Conservation (phyloP, 2,329 filamentous ascomycete genomes). For the Fusarium pseudonygamai region DNA sequence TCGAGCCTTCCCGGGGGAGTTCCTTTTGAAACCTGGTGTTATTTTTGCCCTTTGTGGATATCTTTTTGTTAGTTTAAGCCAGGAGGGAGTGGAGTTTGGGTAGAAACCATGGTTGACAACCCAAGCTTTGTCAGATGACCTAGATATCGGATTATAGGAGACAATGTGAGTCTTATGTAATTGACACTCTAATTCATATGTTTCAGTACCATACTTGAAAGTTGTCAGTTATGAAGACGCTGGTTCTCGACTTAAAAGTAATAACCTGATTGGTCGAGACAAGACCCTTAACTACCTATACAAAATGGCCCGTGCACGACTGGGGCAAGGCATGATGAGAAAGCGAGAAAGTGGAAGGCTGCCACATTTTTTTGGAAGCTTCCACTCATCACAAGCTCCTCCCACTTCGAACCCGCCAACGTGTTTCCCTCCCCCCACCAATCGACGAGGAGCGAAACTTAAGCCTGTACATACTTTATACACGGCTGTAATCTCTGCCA, state of each 20-base stretch:
- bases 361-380: slow-evolving; percentile 62
- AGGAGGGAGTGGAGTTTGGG: background rate
- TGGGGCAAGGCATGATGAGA: slow-evolving; percentile 42
- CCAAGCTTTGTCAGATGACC: background rate
- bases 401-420: slow-evolving; percentile 45
- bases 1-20: slow-evolving; percentile 44
- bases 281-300: slow-evolving; percentile 18
- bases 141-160: background rate
- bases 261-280: slow-evolving; percentile 17
- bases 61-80: background rate
- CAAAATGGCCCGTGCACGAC: slow-evolving; percentile 43
- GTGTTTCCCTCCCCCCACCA: slow-evolving; percentile 30
- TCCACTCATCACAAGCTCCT: slow-evolving; percentile 48
- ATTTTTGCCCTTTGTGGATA: background rate
- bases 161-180: background rate
- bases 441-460: slow-evolving; percentile 19
- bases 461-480: slow-evolving; percentile 14
- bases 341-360: slow-evolving; percentile 49
- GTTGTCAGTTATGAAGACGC: background rate
- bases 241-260: slow-evolving; percentile 8
- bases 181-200: background rate
- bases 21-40: background rate
- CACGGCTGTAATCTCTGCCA: slow-evolving; percentile 16
- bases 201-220: background rate
- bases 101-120: background rate